These are phyloP conservation scores for Inonotus hispidus DNA, from an alignment of 1,284 basidiomycete genomes.

Conservation along the genomic window DNA sequence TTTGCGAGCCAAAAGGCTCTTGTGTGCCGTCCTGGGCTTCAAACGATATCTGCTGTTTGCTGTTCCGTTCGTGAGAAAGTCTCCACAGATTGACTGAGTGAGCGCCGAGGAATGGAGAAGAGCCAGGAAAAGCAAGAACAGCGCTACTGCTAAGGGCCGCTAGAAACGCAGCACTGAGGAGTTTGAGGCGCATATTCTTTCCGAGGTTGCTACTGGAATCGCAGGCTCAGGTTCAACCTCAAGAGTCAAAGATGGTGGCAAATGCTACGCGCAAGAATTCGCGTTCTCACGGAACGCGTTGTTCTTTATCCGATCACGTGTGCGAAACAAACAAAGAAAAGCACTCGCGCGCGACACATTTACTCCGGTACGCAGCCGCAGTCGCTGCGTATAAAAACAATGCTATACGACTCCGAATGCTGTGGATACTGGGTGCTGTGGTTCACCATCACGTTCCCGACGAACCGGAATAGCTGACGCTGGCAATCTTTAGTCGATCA, in stretches of 20 bases:
- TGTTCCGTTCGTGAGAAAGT: not conserved
- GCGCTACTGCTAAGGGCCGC: not conserved
- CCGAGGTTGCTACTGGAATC: not conserved
- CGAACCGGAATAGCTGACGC: not conserved
- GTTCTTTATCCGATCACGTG: not conserved
- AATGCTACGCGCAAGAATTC: not conserved
- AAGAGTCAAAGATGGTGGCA: not conserved
- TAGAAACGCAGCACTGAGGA: not conserved
- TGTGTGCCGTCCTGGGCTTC: not conserved
- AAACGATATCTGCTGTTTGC: not conserved
- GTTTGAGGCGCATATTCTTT: not conserved
- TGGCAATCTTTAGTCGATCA: not conserved
- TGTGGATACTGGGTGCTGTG: not conserved
- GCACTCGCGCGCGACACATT: no score
- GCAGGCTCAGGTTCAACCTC: not conserved
- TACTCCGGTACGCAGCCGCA: no score
- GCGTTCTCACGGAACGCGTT: not conserved
- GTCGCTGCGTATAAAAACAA: no score
- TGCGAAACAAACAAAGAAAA: not conserved
- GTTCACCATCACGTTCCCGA: not conserved
- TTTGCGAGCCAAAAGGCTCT: not conserved
- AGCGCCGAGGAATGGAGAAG: slow-evolving; percentile 13
- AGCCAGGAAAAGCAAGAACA: slow-evolving; percentile 1
- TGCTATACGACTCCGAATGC: not conserved
- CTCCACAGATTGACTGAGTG: slow-evolving; percentile 16